Evolutionary conservation across 345 rosid species (phyloP).

Genomic region (Psidium guajava): DNA sequence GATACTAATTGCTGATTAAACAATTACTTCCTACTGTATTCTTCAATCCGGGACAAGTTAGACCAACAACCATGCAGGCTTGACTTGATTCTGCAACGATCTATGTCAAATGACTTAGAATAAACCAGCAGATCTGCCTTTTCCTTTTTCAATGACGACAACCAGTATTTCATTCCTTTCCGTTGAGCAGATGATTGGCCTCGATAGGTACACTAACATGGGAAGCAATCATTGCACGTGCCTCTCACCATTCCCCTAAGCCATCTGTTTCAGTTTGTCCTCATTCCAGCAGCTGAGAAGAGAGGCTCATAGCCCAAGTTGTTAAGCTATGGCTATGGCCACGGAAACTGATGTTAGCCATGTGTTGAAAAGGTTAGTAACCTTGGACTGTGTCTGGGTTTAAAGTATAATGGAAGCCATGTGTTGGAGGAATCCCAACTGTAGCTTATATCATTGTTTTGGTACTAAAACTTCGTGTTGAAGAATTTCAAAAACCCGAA

Average conservation of each 20-base stretch:
- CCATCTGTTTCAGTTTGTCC: constrained; percentile 1
- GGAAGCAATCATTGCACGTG: constrained; percentile 42
- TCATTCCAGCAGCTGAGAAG: background rate
- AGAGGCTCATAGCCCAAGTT: background rate
- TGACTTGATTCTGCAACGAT: constrained; percentile 6
- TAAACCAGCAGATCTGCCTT: background rate
- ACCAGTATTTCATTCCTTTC: background rate
- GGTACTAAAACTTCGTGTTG: background rate
- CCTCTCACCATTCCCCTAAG: background rate
- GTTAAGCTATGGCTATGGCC: background rate
- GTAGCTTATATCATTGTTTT: background rate
- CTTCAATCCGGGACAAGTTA: background rate
- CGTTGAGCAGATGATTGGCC: constrained; percentile 19
- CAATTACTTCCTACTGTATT: background rate
- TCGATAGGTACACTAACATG: constrained; percentile 16
- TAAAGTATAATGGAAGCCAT: constrained; percentile 1
- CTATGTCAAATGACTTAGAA: background rate
- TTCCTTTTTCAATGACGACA: background rate
- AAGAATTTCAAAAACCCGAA: background rate
- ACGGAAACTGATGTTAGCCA: constrained; percentile 2
- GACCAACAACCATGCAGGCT: constrained; percentile 1
- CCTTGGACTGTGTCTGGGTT: background rate
- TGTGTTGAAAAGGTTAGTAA: constrained; percentile 3
- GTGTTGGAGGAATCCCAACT: background rate
- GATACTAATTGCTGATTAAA: background rate